A percentile compares a stretch with the other conserved stretches of the same genome.
These are phyloP conservation scores for Globisporangium viniferum DNA, from an alignment of 352 stramenopile genomes.

Conservation along the genomic window DNA sequence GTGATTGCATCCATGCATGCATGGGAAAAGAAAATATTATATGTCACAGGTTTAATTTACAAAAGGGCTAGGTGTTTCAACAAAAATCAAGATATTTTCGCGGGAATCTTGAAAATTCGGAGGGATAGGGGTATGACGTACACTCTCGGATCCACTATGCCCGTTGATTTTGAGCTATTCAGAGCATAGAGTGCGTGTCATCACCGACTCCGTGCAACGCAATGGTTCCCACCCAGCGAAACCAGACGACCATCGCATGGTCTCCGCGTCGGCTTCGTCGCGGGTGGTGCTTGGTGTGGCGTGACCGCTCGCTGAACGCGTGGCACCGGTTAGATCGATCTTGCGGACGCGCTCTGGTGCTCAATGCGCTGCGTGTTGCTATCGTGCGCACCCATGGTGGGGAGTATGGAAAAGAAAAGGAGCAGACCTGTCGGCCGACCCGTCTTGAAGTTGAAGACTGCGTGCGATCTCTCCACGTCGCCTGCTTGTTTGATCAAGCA, in stretches of 20 bases:
- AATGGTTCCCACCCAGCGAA: background rate
- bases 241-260: background rate
- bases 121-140: background rate
- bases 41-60: background rate
- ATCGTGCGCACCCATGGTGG: background rate
- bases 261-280: background rate
- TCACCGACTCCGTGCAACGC: background rate
- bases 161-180: background rate
- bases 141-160: background rate
- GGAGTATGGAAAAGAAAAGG: background rate
- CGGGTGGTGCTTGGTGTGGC: background rate
- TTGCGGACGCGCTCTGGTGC: background rate
- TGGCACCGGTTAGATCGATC: background rate
- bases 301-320: background rate
- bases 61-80: background rate
- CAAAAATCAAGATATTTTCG: background rate
- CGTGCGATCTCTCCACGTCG: background rate
- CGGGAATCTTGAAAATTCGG: background rate
- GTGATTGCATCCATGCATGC: background rate
- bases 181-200: background rate
- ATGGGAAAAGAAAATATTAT: background rate
- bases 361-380: background rate
- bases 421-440: background rate
- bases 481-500: background rate
- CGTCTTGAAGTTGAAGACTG: background rate